These are phyloP conservation scores for Oenanthe sinensis DNA, from an alignment of 129 eudicot genomes.

Conservation along the genomic window DNA sequence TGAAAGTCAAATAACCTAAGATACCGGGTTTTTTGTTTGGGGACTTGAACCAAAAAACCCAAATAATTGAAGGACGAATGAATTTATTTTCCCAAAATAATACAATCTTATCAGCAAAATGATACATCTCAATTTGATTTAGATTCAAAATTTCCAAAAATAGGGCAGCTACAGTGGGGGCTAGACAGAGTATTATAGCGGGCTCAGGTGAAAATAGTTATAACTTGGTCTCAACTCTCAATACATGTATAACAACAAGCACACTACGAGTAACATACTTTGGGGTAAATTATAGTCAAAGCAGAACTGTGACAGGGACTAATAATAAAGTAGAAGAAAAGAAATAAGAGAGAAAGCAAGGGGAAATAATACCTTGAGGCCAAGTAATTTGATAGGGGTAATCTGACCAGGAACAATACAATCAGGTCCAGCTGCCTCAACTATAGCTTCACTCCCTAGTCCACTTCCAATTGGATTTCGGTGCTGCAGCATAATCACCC, in stretches of 20 bases:
- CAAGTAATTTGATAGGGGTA: conserved; percentile 67
- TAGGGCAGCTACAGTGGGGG: too few relatives aligned
- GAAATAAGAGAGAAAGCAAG: background rate
- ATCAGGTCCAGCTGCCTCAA: conserved; percentile 98
- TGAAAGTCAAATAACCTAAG: too few relatives aligned
- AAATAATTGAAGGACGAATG: too few relatives aligned
- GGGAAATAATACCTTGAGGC: conserved; percentile 49
- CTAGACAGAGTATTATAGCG: too few relatives aligned
- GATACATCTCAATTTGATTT: background rate
- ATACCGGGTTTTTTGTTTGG: too few relatives aligned
- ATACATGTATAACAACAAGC: background rate
- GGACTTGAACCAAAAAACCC: too few relatives aligned
- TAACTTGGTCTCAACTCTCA: background rate
- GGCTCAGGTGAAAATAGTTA: background rate
- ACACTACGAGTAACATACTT: background rate
- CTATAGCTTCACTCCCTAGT: conserved; percentile 70
- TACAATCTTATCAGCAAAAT: background rate
- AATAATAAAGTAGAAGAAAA: background rate
- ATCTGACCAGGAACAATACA: conserved; percentile 88
- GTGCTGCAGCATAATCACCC: conserved; percentile 59
- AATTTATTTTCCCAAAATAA: too few relatives aligned
- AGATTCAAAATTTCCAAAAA: too few relatives aligned
- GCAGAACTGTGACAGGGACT: background rate
- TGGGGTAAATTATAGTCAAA: background rate
- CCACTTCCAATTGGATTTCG: conserved; percentile 85